phyloP scores from a whole-genome alignment of 2,329 filamentous ascomycete genomes.

The Hypoxylon sp. region DNA sequence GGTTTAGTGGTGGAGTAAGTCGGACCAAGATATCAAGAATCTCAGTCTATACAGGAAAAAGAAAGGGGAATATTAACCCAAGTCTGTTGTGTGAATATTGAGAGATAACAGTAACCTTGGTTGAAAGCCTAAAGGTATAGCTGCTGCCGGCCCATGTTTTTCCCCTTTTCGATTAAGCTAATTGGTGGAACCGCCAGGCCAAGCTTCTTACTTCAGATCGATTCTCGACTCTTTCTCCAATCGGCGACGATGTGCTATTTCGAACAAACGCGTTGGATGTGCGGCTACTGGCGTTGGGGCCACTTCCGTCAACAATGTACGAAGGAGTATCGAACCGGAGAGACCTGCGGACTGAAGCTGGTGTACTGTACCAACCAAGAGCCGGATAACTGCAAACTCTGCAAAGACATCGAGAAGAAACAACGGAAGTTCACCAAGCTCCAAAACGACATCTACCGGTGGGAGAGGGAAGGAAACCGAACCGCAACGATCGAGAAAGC shows the following conservation, averaged over 20 bases:
- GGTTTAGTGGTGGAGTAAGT: slow-evolving; percentile 34
- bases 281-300: slow-evolving; percentile 95
- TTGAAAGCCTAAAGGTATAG: slow-evolving; percentile 36
- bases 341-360: slow-evolving; percentile 95
- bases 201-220: slow-evolving; percentile 21
- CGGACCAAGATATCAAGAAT: slow-evolving; percentile 30
- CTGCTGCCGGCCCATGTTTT: slow-evolving; percentile 23
- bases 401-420: slow-evolving; percentile 91
- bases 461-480: slow-evolving; percentile 82
- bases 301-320: slow-evolving; percentile 93
- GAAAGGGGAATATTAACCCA: slow-evolving; percentile 12
- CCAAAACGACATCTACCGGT: slow-evolving; percentile 80
- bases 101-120: slow-evolving; percentile 20
- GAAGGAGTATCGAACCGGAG: slow-evolving; percentile 94
- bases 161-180: slow-evolving; percentile 38
- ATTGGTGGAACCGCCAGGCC: slow-evolving; percentile 33
- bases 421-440: slow-evolving; percentile 81
- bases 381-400: slow-evolving; percentile 81
- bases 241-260: slow-evolving; percentile 83
- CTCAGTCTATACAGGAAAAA: slow-evolving; percentile 20
- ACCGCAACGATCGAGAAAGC: slow-evolving; percentile 80
- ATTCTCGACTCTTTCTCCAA: slow-evolving; percentile 18
- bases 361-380: slow-evolving; percentile 80
- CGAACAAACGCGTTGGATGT: slow-evolving; percentile 87
- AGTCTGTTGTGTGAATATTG: slow-evolving; percentile 16